A percentile compares a stretch with the other conserved stretches of the same genome.
Evolutionary conservation across 495 filamentous ascomycete species (phyloP).

Genomic region (Thozetella sp.): DNA sequence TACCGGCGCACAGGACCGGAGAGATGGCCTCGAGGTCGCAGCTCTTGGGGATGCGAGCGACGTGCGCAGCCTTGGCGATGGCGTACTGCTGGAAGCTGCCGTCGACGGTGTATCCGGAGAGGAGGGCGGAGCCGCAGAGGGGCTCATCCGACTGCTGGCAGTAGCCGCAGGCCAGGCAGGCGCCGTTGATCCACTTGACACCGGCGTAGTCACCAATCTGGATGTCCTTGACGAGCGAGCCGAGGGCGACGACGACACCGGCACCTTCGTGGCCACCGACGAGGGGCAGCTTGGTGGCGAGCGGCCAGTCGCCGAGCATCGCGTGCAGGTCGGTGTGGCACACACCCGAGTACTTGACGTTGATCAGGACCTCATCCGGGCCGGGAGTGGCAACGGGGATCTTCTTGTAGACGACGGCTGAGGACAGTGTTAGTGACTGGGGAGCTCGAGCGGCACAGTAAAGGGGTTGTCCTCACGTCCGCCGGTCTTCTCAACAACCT

Average conservation of each 20-base stretch:
- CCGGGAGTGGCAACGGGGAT: slow-evolving; percentile 79
- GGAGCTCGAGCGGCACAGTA: neutral
- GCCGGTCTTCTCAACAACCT: slow-evolving; percentile 78
- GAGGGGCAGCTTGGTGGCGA: slow-evolving; percentile 76
- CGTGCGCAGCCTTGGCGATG: slow-evolving; percentile 82
- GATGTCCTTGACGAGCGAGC: slow-evolving; percentile 70
- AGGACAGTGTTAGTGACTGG: slow-evolving; percentile 10
- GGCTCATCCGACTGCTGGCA: slow-evolving; percentile 72
- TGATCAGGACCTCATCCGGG: slow-evolving; percentile 86
- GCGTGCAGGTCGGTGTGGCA: slow-evolving; percentile 91
- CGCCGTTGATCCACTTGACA: slow-evolving; percentile 90
- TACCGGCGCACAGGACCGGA: slow-evolving; percentile 83
- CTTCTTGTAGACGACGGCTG: slow-evolving; percentile 74
- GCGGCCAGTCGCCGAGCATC: slow-evolving; percentile 86
- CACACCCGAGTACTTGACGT: slow-evolving; percentile 91
- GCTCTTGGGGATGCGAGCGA: slow-evolving; percentile 76
- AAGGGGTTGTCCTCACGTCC: slow-evolving; percentile 50
- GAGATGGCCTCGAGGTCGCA: slow-evolving; percentile 75
- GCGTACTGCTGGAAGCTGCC: slow-evolving; percentile 92
- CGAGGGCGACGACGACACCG: slow-evolving; percentile 80
- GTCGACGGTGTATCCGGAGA: slow-evolving; percentile 91
- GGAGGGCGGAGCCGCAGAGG: slow-evolving; percentile 69
- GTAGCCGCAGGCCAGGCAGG: slow-evolving; percentile 77
- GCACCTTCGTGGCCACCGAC: slow-evolving; percentile 95
- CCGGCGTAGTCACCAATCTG: slow-evolving; percentile 81